Conservation (phyloP, 2,329 filamentous ascomycete genomes). For the Amphichorda felina region DNA sequence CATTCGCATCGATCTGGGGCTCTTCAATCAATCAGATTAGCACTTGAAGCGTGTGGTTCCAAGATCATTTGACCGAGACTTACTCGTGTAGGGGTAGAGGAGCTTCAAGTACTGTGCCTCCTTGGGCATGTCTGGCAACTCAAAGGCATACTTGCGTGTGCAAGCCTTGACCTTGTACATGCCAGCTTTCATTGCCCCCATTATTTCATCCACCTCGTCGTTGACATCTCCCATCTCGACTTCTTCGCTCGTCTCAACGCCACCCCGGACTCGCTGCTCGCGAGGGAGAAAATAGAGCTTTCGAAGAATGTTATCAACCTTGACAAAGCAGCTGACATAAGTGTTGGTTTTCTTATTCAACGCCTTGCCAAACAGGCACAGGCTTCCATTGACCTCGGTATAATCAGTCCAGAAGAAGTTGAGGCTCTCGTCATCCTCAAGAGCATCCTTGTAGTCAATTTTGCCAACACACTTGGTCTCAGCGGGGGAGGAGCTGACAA, state of each 20-base stretch:
- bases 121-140: conserved; percentile 74
- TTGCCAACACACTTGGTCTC: conserved; percentile 63
- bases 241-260: conserved; percentile 61
- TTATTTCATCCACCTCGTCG: conserved; percentile 74
- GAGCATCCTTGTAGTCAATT: conserved; percentile 68
- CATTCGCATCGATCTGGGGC: conserved; percentile 56
- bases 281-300: conserved; percentile 91
- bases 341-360: conserved; percentile 70
- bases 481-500: conserved; percentile 60
- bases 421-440: conserved; percentile 87
- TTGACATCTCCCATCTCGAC: conserved; percentile 86
- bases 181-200: conserved; percentile 74
- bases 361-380: conserved; percentile 94
- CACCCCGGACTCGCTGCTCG: conserved; percentile 41
- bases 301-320: conserved; percentile 85
- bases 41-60: background rate
- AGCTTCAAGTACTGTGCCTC: conserved; percentile 89
- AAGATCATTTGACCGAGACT: too few relatives aligned
- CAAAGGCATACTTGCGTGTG: conserved; percentile 89
- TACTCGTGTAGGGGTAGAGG: conserved; percentile 85
- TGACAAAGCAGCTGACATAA: conserved; percentile 88
- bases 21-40: conserved; percentile 26
- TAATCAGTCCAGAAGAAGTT: conserved; percentile 98
- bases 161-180: conserved; percentile 92
- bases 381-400: conserved; percentile 77